Conservation (phyloP, 352 stramenopile species). For the Phytophthora cryptogea region DNA sequence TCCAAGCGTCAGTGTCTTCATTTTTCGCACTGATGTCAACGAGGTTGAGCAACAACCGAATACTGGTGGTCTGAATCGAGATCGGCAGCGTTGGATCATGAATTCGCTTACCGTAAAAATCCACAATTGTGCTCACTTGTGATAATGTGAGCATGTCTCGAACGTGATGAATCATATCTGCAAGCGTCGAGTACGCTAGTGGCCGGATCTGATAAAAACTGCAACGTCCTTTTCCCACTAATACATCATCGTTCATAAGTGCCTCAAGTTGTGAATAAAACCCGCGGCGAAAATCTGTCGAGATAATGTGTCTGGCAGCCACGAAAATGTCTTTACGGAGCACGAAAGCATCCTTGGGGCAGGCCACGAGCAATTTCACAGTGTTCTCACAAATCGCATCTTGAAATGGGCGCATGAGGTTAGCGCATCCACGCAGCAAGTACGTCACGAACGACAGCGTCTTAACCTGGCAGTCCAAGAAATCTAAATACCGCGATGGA, state of each 20-base stretch:
- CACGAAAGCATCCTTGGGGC: constrained; percentile 94
- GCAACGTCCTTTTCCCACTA: constrained; percentile 88
- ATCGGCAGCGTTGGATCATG: constrained; percentile 93
- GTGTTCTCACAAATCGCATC: constrained; percentile 94
- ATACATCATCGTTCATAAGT: constrained; percentile 95
- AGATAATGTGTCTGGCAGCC: constrained; percentile 96
- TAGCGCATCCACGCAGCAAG: constrained; percentile 91
- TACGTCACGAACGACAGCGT: constrained; percentile 98
- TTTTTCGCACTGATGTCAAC: constrained; percentile 98
- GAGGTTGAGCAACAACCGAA: constrained; percentile 96
- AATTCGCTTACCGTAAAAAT: constrained; percentile 94
- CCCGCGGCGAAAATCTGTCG: constrained; percentile 96
- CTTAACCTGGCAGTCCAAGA: constrained; percentile 97
- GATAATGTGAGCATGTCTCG: constrained; percentile 93
- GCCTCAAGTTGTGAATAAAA: constrained; percentile 96
- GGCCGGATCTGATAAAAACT: constrained; percentile 92
- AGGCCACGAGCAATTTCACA: constrained; percentile 94
- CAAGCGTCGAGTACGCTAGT: constrained; percentile 96
- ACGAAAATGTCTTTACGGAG: constrained; percentile 97
- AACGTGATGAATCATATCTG: constrained; percentile 98
- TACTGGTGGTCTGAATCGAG: constrained; percentile 96
- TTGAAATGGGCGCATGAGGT: constrained; percentile 95
- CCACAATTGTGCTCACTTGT: constrained; percentile 95
- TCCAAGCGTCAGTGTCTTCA: constrained; percentile 86
- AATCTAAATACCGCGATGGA: constrained; percentile 81